phyloP scores from a whole-genome alignment of 331 rosid species.

The Dryas integrifolia region DNA sequence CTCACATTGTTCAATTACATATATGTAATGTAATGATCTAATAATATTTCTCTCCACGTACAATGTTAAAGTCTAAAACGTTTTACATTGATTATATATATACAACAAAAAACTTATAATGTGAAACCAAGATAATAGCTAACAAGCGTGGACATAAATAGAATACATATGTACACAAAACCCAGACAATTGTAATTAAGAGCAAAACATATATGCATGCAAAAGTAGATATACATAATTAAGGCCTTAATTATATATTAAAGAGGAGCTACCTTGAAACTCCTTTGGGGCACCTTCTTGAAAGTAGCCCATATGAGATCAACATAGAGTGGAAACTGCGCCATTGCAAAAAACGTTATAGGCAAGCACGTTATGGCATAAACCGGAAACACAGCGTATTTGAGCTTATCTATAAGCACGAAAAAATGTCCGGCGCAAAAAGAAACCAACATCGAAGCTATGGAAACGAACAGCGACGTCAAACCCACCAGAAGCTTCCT shows the following conservation, averaged over 20 bases:
- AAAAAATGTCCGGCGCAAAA: constrained; percentile 47
- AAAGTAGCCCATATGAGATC: constrained; percentile 48
- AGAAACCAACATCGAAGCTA: constrained; percentile 35
- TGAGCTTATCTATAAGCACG: constrained; percentile 34
- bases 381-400: constrained; percentile 27
- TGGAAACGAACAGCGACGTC: constrained; percentile 40
- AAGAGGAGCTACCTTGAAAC: constrained; percentile 8
- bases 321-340: constrained; percentile 43
- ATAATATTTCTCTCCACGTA: too few relatives aligned
- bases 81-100: too few relatives aligned
- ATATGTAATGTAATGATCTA: too few relatives aligned
- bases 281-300: constrained; percentile 38
- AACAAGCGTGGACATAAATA: too few relatives aligned
- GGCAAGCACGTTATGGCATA: constrained; percentile 38
- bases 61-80: too few relatives aligned
- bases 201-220: too few relatives aligned
- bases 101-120: too few relatives aligned
- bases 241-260: background rate
- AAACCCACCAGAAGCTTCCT: constrained; percentile 40
- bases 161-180: too few relatives aligned
- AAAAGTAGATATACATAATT: too few relatives aligned
- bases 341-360: constrained; percentile 29
- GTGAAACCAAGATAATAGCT: too few relatives aligned
- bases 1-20: too few relatives aligned
- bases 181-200: too few relatives aligned